A percentile compares a stretch with the other conserved stretches of the same genome.
These are phyloP conservation scores for Curvularia lunata DNA, from an alignment of 2,329 filamentous ascomycete genomes.

Conservation along the genomic window DNA sequence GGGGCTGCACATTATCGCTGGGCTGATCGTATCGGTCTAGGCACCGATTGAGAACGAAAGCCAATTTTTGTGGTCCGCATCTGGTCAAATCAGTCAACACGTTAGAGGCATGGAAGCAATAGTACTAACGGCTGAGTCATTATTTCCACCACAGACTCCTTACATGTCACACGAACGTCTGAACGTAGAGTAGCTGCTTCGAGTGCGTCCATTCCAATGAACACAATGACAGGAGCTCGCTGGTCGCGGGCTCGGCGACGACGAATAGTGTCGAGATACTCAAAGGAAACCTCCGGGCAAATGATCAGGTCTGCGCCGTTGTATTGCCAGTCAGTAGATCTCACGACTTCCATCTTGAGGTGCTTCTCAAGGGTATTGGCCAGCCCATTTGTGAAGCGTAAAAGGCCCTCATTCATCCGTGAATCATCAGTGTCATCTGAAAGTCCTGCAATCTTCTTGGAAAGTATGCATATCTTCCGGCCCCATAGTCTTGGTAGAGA, in stretches of 20 bases:
- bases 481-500: slow-evolving; percentile 28
- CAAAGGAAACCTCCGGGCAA: slow-evolving; percentile 42
- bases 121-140: slow-evolving; percentile 43
- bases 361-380: slow-evolving; percentile 29
- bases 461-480: slow-evolving; percentile 37
- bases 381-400: slow-evolving; percentile 32
- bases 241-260: slow-evolving; percentile 5
- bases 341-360: slow-evolving; percentile 37
- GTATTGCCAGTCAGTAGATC: slow-evolving; percentile 32
- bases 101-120: neutral
- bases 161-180: slow-evolving; percentile 37
- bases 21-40: slow-evolving; percentile 35
- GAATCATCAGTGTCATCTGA: slow-evolving; percentile 5
- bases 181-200: slow-evolving; percentile 44
- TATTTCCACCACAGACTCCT: slow-evolving; percentile 43
- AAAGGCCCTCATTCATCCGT: slow-evolving; percentile 22
- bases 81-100: slow-evolving; percentile 18
- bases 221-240: slow-evolving; percentile 36
- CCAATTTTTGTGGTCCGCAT: slow-evolving; percentile 45
- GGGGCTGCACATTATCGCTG: slow-evolving; percentile 26
- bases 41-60: slow-evolving; percentile 38
- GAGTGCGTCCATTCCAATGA: slow-evolving; percentile 42
- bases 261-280: slow-evolving; percentile 39
- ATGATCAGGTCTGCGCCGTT: slow-evolving; percentile 40
- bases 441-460: slow-evolving; percentile 5